Evolutionary conservation across 116 monocot genomes (phyloP), one percentile per base, ranked within the genome.

Genomic region (Phalaenopsis hybrid): DNA sequence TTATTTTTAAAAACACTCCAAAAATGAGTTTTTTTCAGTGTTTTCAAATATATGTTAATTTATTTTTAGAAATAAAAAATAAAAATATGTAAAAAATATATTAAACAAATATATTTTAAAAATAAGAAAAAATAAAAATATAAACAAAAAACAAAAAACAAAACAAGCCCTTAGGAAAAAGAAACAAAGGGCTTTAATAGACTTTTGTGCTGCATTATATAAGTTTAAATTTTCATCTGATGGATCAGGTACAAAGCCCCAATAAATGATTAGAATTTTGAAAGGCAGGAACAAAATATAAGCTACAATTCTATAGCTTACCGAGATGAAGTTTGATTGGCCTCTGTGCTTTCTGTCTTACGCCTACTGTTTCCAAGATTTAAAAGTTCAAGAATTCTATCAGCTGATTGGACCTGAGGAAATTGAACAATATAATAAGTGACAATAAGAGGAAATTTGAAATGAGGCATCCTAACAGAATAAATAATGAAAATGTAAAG

Each of bases 341-440:
- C 97, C 85, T 98, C 93, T 61, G 97, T 98, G 87, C 97, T 98
- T 86, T 98, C 97, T 57, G 93, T 94, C 87, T 98, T 98, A 23
- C 97, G 92, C 80, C 97, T 93, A 80, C 97, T 94, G 61, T 98
- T 98, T 49, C 97, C 97, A 76, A 98, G 73, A 89, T 94, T 90
- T 81, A 98, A 82, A 80, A 98, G 94, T 82, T 98, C 97, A 86
- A 98, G 90, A 85, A 98, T 98, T 86, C 80, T 98, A 76, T 98
- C 97, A 43, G 97, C 95, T 84, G 97, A 94, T 18, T 94, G 93
- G 79, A 98, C 97, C 97, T 98, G 81, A 81, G 70, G 61, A 85
- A 74, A 77, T 69, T n/a, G 44, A 79, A 82, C 43, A 31, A 81
- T 65, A 78, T n/a, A 11, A 63, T 13, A 63, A 55, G 65, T 72